phyloP scores from a whole-genome alignment of 768 basidiomycete species.

The Mycena chlorophos region DNA sequence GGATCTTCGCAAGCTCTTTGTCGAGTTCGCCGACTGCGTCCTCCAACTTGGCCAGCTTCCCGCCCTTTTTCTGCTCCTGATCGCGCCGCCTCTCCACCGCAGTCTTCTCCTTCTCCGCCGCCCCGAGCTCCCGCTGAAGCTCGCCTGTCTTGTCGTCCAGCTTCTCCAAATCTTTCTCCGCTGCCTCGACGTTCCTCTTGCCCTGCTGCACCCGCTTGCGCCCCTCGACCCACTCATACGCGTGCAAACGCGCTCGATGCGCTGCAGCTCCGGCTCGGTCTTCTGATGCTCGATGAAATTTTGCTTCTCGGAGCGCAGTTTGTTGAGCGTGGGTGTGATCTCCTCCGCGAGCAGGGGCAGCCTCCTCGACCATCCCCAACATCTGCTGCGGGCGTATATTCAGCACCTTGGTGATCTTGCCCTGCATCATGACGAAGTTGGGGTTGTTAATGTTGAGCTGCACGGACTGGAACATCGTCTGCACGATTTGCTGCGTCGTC shows the following conservation, averaged over 20 bases:
- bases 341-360: slow-evolving; percentile 86
- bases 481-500: slow-evolving; percentile 78
- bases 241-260: slow-evolving; percentile 79
- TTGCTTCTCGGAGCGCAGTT: slow-evolving; percentile 85
- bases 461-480: slow-evolving; percentile 92
- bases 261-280: slow-evolving; percentile 82
- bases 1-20: slow-evolving; percentile 76
- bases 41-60: slow-evolving; percentile 84
- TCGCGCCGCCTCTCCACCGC: slow-evolving; percentile 77
- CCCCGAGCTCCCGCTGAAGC: slow-evolving; percentile 48
- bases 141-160: slow-evolving; percentile 53
- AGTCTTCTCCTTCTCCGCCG: slow-evolving; percentile 65
- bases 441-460: slow-evolving; percentile 99
- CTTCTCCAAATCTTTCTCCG: slow-evolving; percentile 48
- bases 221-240: slow-evolving; percentile 83
- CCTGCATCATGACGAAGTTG: slow-evolving; percentile 99
- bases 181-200: slow-evolving; percentile 53
- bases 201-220: slow-evolving; percentile 54
- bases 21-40: slow-evolving; percentile 77
- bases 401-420: slow-evolving; percentile 96
- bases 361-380: slow-evolving; percentile 97
- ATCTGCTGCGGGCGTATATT: slow-evolving; percentile 99
- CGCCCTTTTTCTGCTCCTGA: slow-evolving; percentile 88
- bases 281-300: slow-evolving; percentile 91
- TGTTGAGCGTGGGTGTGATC: slow-evolving; percentile 92